These are phyloP conservation scores for Saussurea involucrata DNA, from an alignment of 129 eudicot species.

Conservation along the genomic window DNA sequence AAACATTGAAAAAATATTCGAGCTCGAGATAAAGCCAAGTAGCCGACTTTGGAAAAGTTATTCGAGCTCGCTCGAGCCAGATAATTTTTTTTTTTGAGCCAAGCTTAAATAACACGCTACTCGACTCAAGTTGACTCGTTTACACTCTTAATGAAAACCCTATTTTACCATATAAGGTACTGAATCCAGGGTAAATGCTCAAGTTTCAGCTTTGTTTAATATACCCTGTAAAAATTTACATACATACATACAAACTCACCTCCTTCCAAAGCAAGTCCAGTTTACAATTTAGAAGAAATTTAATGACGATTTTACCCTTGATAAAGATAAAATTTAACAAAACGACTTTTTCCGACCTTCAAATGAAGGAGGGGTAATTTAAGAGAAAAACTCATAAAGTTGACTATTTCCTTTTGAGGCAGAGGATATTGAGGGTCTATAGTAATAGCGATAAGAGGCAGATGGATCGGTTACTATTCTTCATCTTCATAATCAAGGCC, in stretches of 20 bases:
- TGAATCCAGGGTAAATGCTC: not conserved
- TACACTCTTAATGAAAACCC: not conserved
- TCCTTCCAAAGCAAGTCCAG: not conserved
- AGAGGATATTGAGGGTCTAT: slow-evolving; percentile 3
- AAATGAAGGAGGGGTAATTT: not conserved
- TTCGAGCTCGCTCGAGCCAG: too few species aligned
- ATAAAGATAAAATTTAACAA: not conserved
- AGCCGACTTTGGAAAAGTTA: too few species aligned
- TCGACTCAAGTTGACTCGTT: too few species aligned
- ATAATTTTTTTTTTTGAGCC: too few species aligned
- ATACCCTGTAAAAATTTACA: not conserved
- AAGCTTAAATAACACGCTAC: too few species aligned
- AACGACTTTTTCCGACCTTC: not conserved
- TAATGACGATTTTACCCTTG: slow-evolving; percentile 5
- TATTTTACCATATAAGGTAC: not conserved
- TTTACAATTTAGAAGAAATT: not conserved
- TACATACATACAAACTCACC: not conserved
- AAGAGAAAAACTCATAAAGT: not conserved
- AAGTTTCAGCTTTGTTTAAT: not conserved
- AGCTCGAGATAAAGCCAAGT: too few species aligned
- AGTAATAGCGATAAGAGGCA: not conserved
- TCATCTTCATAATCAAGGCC: slow-evolving; percentile 84
- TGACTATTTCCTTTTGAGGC: not conserved
- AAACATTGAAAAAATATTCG: too few species aligned
- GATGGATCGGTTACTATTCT: slow-evolving; percentile 19